Evolutionary conservation across 306 rosid genomes (phyloP).

Genomic region (Mimosa pudica): DNA sequence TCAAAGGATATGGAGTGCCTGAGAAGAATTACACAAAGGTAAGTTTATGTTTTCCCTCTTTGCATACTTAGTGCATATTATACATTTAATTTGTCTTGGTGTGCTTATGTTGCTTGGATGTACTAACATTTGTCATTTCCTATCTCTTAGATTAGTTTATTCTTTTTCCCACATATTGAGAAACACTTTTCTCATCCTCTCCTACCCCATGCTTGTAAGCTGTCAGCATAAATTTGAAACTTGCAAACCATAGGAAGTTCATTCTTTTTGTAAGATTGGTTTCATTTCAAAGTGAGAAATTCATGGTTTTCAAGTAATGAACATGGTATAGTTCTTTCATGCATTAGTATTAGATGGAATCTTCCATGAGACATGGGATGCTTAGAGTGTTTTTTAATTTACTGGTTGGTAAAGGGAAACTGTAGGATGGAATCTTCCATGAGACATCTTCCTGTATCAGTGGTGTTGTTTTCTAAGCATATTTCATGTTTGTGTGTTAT

Average conservation of each 20-base stretch:
- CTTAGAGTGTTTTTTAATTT: neutral
- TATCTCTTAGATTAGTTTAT: neutral
- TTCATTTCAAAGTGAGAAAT: neutral
- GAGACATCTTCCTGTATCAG: neutral
- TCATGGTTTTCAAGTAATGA: neutral
- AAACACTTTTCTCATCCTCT: constrained; percentile 1
- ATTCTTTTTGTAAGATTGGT: neutral
- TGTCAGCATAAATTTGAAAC: neutral
- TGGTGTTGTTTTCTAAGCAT: neutral
- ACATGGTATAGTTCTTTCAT: neutral
- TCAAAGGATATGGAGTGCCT: constrained; percentile 92
- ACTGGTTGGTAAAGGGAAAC: constrained; percentile 14
- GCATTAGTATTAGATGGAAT: neutral
- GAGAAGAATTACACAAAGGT: constrained; percentile 89
- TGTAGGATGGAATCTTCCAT: constrained; percentile 2
- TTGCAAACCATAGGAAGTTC: neutral
- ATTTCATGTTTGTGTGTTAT: neutral
- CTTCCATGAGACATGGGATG: constrained; percentile 10
- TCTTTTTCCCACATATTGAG: neutral
- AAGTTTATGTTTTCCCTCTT: constrained; percentile 26
- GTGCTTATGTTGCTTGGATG: constrained; percentile 26
- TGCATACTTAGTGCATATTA: constrained; percentile 6
- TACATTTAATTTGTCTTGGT: neutral
- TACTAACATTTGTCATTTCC: neutral
- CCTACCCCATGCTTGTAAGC: constrained; percentile 3